Base-by-base conservation (phyloP, 306 rosid genomes). In the Clitoria ternatea region DNA sequence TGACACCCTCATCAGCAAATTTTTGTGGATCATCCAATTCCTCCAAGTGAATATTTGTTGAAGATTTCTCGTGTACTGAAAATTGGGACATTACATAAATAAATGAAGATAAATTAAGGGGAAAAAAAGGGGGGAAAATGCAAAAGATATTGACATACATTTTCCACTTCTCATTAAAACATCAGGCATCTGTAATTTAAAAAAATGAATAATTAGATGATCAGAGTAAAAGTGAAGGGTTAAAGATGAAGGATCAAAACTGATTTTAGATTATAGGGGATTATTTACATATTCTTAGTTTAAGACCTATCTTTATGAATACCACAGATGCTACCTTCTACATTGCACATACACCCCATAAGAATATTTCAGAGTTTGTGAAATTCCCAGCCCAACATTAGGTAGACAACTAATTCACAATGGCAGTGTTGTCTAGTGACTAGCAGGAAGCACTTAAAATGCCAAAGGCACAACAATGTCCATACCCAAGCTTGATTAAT, bases 21-120 rank as follows among this genome's bases (percentile, higher is more conserved):
- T 84, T 87, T 64, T 89, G 82, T 36, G 89, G 92, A 76, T 87
- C 91, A 55, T 90, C 96, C 61, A 84, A 76, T 75, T 90, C 97
- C 78, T 90, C 98, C 85, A 83, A 70, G 76, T 87, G 97, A 78
- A 72, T 74, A 70, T 81, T 83, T 77, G 95, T 79, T 63, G 89
- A 84, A 77, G 96, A 79, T 77, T 85, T 87, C 66, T 90, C 97
- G 43, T 49, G 56, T 76, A 78, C 96, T 90, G 89, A 83, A 72
- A 75, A 81, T 84, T 20, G 57, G 26, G 32, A 69, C 43, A 59
- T 52, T 32, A 79, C 20, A 57, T 45, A 72, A 81, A 4, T 67
- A 67, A 75, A 27, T 29, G 48, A 52, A 6, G 19, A 49, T 7
- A 66, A 39, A 79, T 54, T 67, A 70, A 70, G 54, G 48, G 42